These are phyloP conservation scores for Trametes elegans DNA, from an alignment of 768 basidiomycete genomes.

Conservation along the genomic window DNA sequence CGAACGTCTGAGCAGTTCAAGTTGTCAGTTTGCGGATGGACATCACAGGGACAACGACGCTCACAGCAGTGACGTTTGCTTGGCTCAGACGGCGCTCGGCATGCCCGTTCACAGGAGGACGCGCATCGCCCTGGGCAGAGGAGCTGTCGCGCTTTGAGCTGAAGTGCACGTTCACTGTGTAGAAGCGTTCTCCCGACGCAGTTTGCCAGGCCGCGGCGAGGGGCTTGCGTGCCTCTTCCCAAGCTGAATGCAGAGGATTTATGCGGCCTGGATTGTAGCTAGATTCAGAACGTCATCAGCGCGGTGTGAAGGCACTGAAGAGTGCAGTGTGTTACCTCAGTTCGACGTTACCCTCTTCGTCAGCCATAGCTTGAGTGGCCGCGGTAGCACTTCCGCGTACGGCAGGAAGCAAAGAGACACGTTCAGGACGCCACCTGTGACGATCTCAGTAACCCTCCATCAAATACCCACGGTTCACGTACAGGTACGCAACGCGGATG, in stretches of 20 bases:
- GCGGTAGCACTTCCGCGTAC: slow-evolving; percentile 49
- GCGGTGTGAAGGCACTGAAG: background rate
- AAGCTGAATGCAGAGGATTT: slow-evolving; percentile 53
- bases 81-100: slow-evolving; percentile 48
- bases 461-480: slow-evolving; percentile 14
- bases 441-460: background rate
- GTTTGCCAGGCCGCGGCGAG: slow-evolving; percentile 58
- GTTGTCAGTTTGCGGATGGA: background rate
- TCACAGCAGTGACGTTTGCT: slow-evolving; percentile 49
- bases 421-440: slow-evolving; percentile 49
- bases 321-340: slow-evolving; percentile 35
- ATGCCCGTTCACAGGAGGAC: slow-evolving; percentile 56
- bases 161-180: slow-evolving; percentile 60
- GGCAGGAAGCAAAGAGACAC: slow-evolving; percentile 44
- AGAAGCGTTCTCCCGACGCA: slow-evolving; percentile 42
- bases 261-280: slow-evolving; percentile 65
- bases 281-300: background rate
- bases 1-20: slow-evolving; percentile 43
- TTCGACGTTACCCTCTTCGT: slow-evolving; percentile 32
- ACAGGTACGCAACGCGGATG: slow-evolving; percentile 59
- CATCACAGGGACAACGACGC: slow-evolving; percentile 11
- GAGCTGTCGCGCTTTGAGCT: slow-evolving; percentile 57
- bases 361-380: slow-evolving; percentile 37
- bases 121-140: slow-evolving; percentile 52
- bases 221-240: slow-evolving; percentile 58